A percentile compares a stretch with the other conserved stretches of the same genome.
Evolutionary conservation across 257 asterid genomes (phyloP).

Genomic region (Gentiana straminea): DNA sequence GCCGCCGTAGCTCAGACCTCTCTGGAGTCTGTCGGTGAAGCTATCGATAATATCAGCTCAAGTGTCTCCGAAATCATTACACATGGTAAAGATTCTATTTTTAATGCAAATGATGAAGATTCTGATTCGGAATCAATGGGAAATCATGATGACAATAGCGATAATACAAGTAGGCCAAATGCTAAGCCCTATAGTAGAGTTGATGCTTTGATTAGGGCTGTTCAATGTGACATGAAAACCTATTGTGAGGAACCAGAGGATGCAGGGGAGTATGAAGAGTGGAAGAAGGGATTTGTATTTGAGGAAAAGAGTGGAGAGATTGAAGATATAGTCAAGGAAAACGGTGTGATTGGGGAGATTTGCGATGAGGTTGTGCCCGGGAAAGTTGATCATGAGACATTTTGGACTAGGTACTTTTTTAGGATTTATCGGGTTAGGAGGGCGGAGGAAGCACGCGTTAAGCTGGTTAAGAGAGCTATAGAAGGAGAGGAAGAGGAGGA

Average conservation of each 20-base stretch:
- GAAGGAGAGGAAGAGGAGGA: slow-evolving; percentile 68
- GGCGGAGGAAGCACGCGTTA: slow-evolving; percentile 56
- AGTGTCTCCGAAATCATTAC: slow-evolving; percentile 47
- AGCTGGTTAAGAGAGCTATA: slow-evolving; percentile 51
- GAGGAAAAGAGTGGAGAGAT: slow-evolving; percentile 50
- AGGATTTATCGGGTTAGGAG: slow-evolving; percentile 45
- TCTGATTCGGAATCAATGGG: slow-evolving; percentile 21
- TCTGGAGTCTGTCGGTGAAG: slow-evolving; percentile 78
- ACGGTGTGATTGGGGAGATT: slow-evolving; percentile 44
- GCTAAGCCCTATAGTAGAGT: slow-evolving; percentile 67
- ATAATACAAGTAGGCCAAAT: slow-evolving; percentile 18
- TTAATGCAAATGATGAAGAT: slow-evolving; percentile 25
- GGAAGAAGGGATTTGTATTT: slow-evolving; percentile 57
- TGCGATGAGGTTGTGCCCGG: slow-evolving; percentile 50
- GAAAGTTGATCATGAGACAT: slow-evolving; percentile 46
- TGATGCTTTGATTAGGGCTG: slow-evolving; percentile 42
- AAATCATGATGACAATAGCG: slow-evolving; percentile 8
- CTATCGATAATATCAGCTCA: slow-evolving; percentile 56
- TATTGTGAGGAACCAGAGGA: slow-evolving; percentile 64
- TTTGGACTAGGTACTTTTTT: slow-evolving; percentile 85
- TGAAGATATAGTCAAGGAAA: slow-evolving; percentile 33
- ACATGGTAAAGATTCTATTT: slow-evolving; percentile 52
- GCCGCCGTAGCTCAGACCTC: slow-evolving; percentile 85
- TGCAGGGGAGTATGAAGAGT: slow-evolving; percentile 31
- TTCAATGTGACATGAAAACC: slow-evolving; percentile 56